Evolutionary conservation across 129 eudicot species (phyloP).

Genomic region (Lactuca sativa): DNA sequence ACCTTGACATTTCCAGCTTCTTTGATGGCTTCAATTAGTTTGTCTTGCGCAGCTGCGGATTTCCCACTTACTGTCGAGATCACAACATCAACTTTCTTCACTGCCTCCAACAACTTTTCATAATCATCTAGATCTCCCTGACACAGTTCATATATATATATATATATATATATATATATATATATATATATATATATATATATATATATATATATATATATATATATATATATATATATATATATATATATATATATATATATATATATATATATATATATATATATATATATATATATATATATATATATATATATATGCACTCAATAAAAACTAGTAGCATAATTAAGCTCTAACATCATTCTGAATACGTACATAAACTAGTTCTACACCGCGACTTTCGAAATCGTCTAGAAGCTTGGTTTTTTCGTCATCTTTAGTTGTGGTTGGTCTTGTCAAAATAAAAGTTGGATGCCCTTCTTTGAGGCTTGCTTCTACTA

Average conservation of each 20-base stretch:
- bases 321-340: not conserved
- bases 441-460: constrained; percentile 25
- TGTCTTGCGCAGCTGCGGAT: constrained; percentile 33
- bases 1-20: constrained; percentile 51
- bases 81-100: constrained; percentile 49
- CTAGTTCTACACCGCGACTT: constrained; percentile 27
- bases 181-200: too few species aligned
- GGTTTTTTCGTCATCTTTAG: constrained; percentile 26
- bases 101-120: constrained; percentile 40
- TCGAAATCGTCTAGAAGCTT: constrained; percentile 23
- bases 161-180: not conserved
- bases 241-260: too few species aligned
- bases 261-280: too few species aligned
- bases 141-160: not conserved
- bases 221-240: too few species aligned
- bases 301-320: too few species aligned
- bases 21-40: constrained; percentile 42
- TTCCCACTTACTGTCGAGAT: constrained; percentile 36
- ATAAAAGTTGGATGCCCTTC: constrained; percentile 32
- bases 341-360: not conserved
- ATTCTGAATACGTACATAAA: constrained; percentile 16
- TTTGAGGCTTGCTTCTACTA: constrained; percentile 36
- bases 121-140: constrained; percentile 50
- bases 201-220: too few species aligned
- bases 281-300: too few species aligned